Evolutionary conservation across 2,329 filamentous ascomycete genomes (phyloP).

Genomic region (Sclerotinia glacialis): DNA sequence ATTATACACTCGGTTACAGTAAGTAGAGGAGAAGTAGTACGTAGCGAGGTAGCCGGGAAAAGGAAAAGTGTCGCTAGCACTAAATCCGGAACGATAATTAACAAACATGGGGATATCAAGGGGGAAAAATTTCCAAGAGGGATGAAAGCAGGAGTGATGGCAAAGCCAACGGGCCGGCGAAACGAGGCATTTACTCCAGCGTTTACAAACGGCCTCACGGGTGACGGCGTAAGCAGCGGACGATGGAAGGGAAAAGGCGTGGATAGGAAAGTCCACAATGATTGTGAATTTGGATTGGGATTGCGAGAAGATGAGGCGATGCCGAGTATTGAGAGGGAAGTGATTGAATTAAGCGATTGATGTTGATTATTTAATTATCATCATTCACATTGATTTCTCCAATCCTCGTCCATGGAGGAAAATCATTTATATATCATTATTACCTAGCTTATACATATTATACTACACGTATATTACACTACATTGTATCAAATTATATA

Average conservation of each 20-base stretch:
- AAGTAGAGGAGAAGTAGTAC: not conserved
- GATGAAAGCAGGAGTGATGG: too few relatives aligned
- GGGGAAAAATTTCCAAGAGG: too few relatives aligned
- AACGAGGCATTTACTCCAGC: not conserved
- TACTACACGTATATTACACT: too few relatives aligned
- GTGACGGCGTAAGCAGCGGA: not conserved
- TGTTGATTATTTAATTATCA: too few relatives aligned
- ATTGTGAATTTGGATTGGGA: not conserved
- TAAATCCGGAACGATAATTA: not conserved
- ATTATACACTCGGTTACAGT: not conserved
- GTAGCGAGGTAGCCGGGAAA: not conserved
- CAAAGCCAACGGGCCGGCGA: not conserved
- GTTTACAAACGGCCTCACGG: too few relatives aligned
- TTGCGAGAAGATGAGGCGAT: not conserved
- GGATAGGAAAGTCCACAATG: not conserved
- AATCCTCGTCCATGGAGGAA: too few relatives aligned
- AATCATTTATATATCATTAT: too few relatives aligned
- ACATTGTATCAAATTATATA: too few relatives aligned
- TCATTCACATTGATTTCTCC: too few relatives aligned
- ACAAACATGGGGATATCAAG: not conserved
- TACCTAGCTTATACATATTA: too few relatives aligned
- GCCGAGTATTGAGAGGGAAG: not conserved
- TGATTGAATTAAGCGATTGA: slow-evolving; percentile 7
- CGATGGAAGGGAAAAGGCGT: slow-evolving; percentile 14
- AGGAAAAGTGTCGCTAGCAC: not conserved